These are phyloP conservation scores for Beauveria pseudobassiana DNA, from an alignment of 2,329 filamentous ascomycete genomes.

Conservation along the genomic window DNA sequence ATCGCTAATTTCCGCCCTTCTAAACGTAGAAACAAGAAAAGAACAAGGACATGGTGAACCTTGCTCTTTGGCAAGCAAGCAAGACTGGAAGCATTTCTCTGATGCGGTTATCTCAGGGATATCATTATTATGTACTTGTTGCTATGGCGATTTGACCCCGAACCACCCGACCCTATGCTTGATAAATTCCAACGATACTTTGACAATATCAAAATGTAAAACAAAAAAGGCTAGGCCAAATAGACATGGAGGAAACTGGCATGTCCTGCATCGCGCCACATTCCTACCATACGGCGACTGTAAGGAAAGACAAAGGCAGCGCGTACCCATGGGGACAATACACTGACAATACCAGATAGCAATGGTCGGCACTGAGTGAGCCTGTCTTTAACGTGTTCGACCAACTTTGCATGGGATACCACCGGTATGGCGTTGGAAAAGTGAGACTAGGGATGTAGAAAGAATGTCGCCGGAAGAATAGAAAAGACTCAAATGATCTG, in stretches of 20 bases:
- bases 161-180: background rate
- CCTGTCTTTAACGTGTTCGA: background rate
- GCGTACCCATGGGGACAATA: background rate
- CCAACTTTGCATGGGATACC: background rate
- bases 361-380: background rate
- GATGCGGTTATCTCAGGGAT: background rate
- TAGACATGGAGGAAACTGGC: background rate
- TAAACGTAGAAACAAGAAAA: no score
- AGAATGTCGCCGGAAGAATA: background rate
- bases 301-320: background rate
- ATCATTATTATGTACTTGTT: constrained; percentile 10
- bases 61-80: no score
- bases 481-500: background rate
- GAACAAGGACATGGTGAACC: no score
- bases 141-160: background rate
- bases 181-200: background rate
- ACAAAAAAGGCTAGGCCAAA: constrained; percentile 3
- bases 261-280: constrained; percentile 1
- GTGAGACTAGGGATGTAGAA: background rate
- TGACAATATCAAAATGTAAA: background rate
- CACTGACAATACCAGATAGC: background rate
- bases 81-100: background rate
- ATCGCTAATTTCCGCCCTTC: background rate
- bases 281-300: background rate
- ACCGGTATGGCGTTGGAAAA: background rate